These are phyloP conservation scores for Tolypocladium guangdongense DNA, from an alignment of 2,329 filamentous ascomycete species.

Conservation along the genomic window DNA sequence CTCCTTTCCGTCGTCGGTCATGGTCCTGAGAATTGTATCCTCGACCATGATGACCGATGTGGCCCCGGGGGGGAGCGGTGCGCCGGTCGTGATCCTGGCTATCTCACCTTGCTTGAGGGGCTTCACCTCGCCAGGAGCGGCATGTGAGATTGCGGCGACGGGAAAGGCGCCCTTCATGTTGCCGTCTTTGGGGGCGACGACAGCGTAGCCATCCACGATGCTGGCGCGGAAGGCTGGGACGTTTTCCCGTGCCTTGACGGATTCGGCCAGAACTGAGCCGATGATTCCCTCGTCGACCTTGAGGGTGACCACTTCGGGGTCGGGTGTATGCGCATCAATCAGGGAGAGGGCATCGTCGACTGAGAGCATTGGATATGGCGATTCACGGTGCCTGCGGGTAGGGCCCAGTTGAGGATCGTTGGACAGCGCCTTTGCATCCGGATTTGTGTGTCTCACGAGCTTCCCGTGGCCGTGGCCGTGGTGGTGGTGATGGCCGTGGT, in stretches of 20 bases:
- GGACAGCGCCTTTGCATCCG: slow-evolving; percentile 44
- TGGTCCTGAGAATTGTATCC: slow-evolving; percentile 67
- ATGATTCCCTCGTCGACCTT: slow-evolving; percentile 57
- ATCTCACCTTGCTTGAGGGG: slow-evolving; percentile 63
- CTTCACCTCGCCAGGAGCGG: slow-evolving; percentile 57
- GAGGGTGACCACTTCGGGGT: slow-evolving; percentile 41
- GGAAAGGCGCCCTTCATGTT: slow-evolving; percentile 72
- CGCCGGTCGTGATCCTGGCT: slow-evolving; percentile 87
- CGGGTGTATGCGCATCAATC: slow-evolving; percentile 64
- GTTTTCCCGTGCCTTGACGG: slow-evolving; percentile 67
- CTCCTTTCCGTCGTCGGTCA: slow-evolving; percentile 70
- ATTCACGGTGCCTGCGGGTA: slow-evolving; percentile 67
- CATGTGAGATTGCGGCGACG: slow-evolving; percentile 78
- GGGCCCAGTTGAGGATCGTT: slow-evolving; percentile 51
- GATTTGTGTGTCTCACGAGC: slow-evolving; percentile 64
- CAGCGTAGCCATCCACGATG: slow-evolving; percentile 93
- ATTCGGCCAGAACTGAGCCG: slow-evolving; percentile 70
- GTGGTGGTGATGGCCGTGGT: slow-evolving; percentile 26
- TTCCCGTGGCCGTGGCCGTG: slow-evolving; percentile 40
- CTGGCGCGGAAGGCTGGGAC: slow-evolving; percentile 92
- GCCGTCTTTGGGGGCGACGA: slow-evolving; percentile 53
- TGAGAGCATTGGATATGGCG: slow-evolving; percentile 84
- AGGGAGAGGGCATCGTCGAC: slow-evolving; percentile 69
- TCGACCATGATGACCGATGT: slow-evolving; percentile 90
- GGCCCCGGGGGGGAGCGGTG: slow-evolving; percentile 77